These are phyloP conservation scores for Calocybe indica DNA, from an alignment of 768 basidiomycete species.

Conservation along the genomic window DNA sequence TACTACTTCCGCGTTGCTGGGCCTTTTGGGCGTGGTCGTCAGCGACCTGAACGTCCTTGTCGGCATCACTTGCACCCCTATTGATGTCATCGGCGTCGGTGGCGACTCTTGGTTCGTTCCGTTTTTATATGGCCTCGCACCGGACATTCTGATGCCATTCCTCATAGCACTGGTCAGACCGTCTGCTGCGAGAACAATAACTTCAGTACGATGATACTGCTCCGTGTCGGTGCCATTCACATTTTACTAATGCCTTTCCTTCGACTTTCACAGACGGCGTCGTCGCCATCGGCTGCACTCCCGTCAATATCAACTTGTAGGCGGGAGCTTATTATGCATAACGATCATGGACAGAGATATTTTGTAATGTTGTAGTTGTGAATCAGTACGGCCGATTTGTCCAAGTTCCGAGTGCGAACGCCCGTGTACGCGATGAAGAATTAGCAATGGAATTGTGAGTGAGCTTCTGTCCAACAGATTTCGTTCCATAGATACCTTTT, in stretches of 20 bases:
- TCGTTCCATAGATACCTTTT: no score
- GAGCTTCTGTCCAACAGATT: no score
- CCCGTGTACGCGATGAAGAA: no score
- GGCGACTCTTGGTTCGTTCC: slow-evolving; percentile 14
- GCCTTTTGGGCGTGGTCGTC: slow-evolving; percentile 17
- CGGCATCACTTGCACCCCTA: slow-evolving; percentile 20
- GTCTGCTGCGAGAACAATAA: slow-evolving; percentile 23
- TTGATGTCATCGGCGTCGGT: slow-evolving; percentile 17
- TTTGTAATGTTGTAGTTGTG: no score
- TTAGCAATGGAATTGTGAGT: no score
- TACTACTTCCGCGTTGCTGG: slow-evolving; percentile 6
- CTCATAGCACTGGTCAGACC: slow-evolving; percentile 17
- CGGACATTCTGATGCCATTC: neutral
- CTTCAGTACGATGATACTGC: slow-evolving; percentile 16
- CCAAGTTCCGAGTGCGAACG: no score
- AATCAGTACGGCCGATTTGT: no score
- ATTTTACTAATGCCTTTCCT: neutral
- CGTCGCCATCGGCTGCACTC: slow-evolving; percentile 20
- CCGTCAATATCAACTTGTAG: slow-evolving; percentile 21
- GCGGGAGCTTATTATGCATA: neutral
- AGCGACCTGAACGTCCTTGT: slow-evolving; percentile 16
- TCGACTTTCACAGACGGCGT: slow-evolving; percentile 14
- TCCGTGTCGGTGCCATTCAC: neutral
- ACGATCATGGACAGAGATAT: no score
- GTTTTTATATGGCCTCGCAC: neutral